These are phyloP conservation scores for Pterocarpus santalinus DNA, from an alignment of 306 rosid genomes.

Conservation along the genomic window DNA sequence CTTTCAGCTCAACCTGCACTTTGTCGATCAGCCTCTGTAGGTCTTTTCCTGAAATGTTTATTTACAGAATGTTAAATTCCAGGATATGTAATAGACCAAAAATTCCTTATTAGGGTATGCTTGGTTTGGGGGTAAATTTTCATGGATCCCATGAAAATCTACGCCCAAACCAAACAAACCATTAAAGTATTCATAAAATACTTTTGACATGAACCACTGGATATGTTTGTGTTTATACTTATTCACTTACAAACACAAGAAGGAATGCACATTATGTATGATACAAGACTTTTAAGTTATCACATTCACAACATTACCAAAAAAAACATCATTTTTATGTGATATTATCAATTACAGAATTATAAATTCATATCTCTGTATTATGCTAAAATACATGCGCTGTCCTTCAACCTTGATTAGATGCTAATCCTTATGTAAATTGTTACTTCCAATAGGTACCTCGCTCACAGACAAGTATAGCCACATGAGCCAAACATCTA, in stretches of 20 bases:
- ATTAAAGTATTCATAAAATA: conserved; percentile 36
- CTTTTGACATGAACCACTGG: conserved; percentile 21
- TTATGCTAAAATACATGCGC: neutral
- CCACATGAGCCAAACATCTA: neutral
- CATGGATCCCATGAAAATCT: no score
- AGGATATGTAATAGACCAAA: conserved; percentile 31
- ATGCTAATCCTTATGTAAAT: neutral
- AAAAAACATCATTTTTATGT: neutral
- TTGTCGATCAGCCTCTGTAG: conserved; percentile 71
- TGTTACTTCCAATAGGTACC: neutral
- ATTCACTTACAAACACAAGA: conserved; percentile 18
- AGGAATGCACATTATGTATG: conserved; percentile 4
- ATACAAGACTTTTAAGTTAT: neutral
- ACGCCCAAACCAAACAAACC: neutral
- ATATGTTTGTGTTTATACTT: neutral
- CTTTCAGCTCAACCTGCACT: conserved; percentile 66
- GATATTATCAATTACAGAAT: neutral
- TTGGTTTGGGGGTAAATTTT: no score
- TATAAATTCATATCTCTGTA: neutral
- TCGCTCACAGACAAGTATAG: neutral
- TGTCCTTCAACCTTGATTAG: neutral
- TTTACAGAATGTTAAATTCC: conserved; percentile 50
- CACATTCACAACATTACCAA: neutral
- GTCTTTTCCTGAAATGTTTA: conserved; percentile 77
- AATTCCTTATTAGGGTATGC: neutral